Conservation (phyloP, 257 asterid species). For the Verbena officinalis region DNA sequence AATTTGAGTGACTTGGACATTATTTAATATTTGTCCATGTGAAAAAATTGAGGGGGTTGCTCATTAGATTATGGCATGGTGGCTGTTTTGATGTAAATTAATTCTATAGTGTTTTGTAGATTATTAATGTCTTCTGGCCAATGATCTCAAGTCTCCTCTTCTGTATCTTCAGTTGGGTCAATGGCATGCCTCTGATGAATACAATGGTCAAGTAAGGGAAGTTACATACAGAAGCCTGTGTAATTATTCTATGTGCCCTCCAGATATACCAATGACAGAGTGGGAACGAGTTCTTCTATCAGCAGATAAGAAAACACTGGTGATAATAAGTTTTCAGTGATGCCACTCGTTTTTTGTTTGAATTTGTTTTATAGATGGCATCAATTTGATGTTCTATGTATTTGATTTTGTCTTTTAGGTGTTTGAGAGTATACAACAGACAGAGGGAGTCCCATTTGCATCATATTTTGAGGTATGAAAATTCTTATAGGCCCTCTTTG, state of each 20-base stretch:
- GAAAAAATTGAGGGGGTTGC: neutral
- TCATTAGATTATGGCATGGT: constrained; percentile 1
- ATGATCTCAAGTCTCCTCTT: constrained; percentile 26
- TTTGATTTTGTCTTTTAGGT: constrained; percentile 50
- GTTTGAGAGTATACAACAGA: constrained; percentile 86
- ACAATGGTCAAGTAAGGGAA: constrained; percentile 88
- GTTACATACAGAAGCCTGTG: constrained; percentile 71
- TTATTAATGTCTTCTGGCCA: neutral
- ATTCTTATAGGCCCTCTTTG: constrained; percentile 27
- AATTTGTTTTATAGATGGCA: neutral
- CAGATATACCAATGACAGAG: constrained; percentile 91
- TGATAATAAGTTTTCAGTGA: constrained; percentile 30
- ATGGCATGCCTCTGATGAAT: constrained; percentile 79
- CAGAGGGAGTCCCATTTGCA: constrained; percentile 96
- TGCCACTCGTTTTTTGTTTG: neutral
- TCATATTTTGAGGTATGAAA: constrained; percentile 81
- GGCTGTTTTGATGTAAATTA: constrained; percentile 24
- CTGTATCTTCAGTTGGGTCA: constrained; percentile 65
- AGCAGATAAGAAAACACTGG: constrained; percentile 75
- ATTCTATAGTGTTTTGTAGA: neutral
- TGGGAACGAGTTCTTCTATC: constrained; percentile 69
- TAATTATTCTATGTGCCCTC: constrained; percentile 94
- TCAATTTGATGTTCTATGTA: constrained; percentile 11
- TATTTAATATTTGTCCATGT: neutral
- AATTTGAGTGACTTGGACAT: neutral